phyloP scores from a whole-genome alignment of 768 basidiomycete genomes.

The Hygrocybe coccinea region DNA sequence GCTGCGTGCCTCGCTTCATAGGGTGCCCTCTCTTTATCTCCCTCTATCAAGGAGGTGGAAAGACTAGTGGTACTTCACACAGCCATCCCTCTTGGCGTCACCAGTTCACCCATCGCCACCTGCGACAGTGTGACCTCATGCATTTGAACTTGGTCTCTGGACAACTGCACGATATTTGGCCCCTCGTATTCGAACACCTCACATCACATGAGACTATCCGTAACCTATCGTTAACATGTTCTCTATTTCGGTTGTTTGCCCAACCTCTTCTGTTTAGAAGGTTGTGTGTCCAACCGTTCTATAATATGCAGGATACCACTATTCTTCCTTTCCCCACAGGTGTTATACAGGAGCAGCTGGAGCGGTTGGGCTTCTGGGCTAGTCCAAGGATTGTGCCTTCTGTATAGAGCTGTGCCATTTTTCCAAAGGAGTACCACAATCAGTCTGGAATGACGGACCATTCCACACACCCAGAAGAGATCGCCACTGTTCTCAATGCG shows the following conservation, averaged over 20 bases:
- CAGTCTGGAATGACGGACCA: neutral
- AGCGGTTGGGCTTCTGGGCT: neutral
- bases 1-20: no score
- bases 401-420: neutral
- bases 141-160: no score
- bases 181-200: no score
- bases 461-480: neutral
- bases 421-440: neutral
- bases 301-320: neutral
- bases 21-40: no score
- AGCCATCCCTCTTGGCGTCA: no score
- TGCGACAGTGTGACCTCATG: no score
- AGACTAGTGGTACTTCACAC: no score
- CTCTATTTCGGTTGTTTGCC: constrained; percentile 2
- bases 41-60: no score
- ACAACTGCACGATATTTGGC: no score
- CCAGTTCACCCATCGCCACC: no score
- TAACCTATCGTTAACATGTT: neutral
- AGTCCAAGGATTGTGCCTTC: neutral
- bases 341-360: neutral
- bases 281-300: neutral
- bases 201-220: no score
- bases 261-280: neutral
- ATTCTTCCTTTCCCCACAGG: neutral
- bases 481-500: neutral